Evolutionary conservation across 1,284 basidiomycete species (phyloP).

Genomic region (Cutaneotrichosporon curvatum): DNA sequence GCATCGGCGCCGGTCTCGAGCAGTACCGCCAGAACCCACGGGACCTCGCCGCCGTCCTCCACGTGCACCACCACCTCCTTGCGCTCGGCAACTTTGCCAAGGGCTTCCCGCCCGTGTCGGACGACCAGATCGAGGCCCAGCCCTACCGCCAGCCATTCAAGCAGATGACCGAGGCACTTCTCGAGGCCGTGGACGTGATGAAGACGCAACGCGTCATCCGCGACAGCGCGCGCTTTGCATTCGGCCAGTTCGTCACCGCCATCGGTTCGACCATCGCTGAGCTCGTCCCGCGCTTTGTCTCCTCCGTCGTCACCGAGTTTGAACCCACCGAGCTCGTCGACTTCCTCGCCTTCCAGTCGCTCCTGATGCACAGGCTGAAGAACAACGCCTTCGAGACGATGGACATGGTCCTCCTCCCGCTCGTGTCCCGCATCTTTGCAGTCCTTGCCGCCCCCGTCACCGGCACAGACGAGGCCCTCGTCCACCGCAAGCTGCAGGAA

Average conservation of each 20-base stretch:
- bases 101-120: slow-evolving; percentile 87
- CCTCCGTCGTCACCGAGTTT: slow-evolving; percentile 80
- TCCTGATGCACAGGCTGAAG: slow-evolving; percentile 86
- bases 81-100: slow-evolving; percentile 92
- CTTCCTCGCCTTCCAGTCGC: slow-evolving; percentile 87
- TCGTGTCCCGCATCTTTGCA: slow-evolving; percentile 74
- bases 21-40: slow-evolving; percentile 32
- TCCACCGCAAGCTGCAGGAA: slow-evolving; percentile 79
- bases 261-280: slow-evolving; percentile 63
- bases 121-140: slow-evolving; percentile 62
- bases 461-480: slow-evolving; percentile 84
- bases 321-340: slow-evolving; percentile 89
- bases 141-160: slow-evolving; percentile 74
- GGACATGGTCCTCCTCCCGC: slow-evolving; percentile 80
- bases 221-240: slow-evolving; percentile 91
- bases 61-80: slow-evolving; percentile 92
- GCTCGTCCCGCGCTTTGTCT: slow-evolving; percentile 58
- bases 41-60: slow-evolving; percentile 59
- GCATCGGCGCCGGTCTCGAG: slow-evolving; percentile 64
- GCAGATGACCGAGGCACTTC: slow-evolving; percentile 78
- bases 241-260: slow-evolving; percentile 84
- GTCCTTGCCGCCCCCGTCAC: slow-evolving; percentile 73
- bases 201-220: slow-evolving; percentile 80
- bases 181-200: slow-evolving; percentile 81
- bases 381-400: slow-evolving; percentile 56